These are phyloP conservation scores for Mariannaea elegans DNA, from an alignment of 2,329 filamentous ascomycete species.

Conservation along the genomic window DNA sequence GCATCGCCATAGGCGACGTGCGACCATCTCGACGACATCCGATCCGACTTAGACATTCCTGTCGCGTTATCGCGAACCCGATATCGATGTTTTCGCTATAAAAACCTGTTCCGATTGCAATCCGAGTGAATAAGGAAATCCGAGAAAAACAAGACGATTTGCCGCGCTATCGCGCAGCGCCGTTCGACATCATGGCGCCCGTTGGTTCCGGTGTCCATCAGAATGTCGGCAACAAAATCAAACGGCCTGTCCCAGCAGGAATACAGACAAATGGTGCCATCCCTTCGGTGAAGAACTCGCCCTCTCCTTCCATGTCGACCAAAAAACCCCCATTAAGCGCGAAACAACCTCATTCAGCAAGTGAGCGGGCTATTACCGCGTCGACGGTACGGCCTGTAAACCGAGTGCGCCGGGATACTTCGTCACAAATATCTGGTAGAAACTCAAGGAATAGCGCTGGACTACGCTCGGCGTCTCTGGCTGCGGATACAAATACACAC, in stretches of 20 bases:
- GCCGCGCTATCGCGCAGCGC: slow-evolving; percentile 38
- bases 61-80: slow-evolving; percentile 26
- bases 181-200: slow-evolving; percentile 60
- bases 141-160: slow-evolving; percentile 22
- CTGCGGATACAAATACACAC: slow-evolving; percentile 52
- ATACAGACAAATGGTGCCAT: slow-evolving; percentile 71
- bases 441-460: slow-evolving; percentile 61
- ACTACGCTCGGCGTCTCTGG: slow-evolving; percentile 58
- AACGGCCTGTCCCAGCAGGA: slow-evolving; percentile 72
- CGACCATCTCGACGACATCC: slow-evolving; percentile 24
- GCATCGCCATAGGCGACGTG: slow-evolving; percentile 34
- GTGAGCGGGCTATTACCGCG: slow-evolving; percentile 50
- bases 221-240: slow-evolving; percentile 66
- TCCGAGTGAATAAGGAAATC: slow-evolving; percentile 27
- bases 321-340: slow-evolving; percentile 61
- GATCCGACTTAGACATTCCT: slow-evolving; percentile 17
- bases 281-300: slow-evolving; percentile 65
- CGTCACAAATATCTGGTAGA: slow-evolving; percentile 54
- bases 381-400: slow-evolving; percentile 60
- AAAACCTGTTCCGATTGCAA: slow-evolving; percentile 15
- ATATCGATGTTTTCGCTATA: slow-evolving; percentile 37
- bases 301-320: slow-evolving; percentile 65
- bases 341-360: slow-evolving; percentile 49
- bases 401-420: slow-evolving; percentile 66
- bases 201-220: slow-evolving; percentile 59